phyloP scores from a whole-genome alignment of 1,284 basidiomycete species.

The Ganoderma leucocontextum region DNA sequence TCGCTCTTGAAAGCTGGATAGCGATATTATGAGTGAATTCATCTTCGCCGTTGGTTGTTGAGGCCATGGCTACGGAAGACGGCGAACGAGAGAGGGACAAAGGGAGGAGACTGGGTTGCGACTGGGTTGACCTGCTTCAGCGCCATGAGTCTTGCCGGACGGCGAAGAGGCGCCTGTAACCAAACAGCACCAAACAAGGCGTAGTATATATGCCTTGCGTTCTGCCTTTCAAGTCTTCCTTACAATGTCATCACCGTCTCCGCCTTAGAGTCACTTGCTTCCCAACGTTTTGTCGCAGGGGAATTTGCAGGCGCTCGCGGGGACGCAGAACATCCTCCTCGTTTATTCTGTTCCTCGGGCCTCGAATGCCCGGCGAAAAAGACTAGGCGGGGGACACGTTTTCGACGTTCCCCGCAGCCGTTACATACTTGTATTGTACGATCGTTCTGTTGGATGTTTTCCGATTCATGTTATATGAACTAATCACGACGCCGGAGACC shows the following conservation, averaged over 20 bases:
- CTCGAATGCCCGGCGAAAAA: conserved; percentile 42
- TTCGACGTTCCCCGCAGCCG: neutral
- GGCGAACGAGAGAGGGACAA: neutral
- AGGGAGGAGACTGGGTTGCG: conserved; percentile 4
- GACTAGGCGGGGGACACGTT: conserved; percentile 44
- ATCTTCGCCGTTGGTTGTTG: conserved; percentile 41
- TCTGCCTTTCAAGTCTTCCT: conserved; percentile 7
- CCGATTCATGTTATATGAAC: neutral
- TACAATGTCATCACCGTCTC: conserved; percentile 55
- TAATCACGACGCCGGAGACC: neutral
- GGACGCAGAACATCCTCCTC: conserved; percentile 58
- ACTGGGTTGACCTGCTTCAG: too few relatives aligned
- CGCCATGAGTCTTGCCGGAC: too few relatives aligned
- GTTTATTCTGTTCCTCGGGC: conserved; percentile 38
- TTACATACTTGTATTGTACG: conserved; percentile 8
- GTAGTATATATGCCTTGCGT: conserved; percentile 20
- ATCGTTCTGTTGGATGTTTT: neutral
- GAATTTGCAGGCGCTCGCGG: conserved; percentile 68
- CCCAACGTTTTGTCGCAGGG: conserved; percentile 50
- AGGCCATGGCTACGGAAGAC: conserved; percentile 34
- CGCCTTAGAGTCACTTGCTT: conserved; percentile 71
- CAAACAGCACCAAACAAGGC: conserved; percentile 32
- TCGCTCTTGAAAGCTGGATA: conserved; percentile 80
- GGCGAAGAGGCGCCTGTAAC: neutral
- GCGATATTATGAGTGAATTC: conserved; percentile 81